phyloP scores from a whole-genome alignment of 1,284 basidiomycete species.

The Leccinum glutinopallens region DNA sequence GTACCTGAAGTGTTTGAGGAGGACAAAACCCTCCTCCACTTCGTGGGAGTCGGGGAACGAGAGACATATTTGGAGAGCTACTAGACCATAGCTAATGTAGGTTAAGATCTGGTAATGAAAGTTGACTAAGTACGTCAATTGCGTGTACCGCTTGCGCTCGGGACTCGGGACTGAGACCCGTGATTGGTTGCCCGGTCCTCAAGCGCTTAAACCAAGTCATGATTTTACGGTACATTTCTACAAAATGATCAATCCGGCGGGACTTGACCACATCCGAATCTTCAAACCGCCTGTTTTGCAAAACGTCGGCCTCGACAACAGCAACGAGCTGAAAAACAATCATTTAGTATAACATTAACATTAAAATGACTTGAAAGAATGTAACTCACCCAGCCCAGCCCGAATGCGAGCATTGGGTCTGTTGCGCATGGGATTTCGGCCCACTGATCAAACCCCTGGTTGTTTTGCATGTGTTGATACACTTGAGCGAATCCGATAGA shows the following conservation, averaged over 20 bases:
- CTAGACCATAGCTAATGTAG: neutral
- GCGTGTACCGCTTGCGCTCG: neutral
- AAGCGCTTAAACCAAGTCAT: neutral
- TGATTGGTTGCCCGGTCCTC: neutral
- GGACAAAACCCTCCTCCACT: too few species aligned
- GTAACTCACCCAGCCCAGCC: neutral
- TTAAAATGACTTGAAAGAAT: too few species aligned
- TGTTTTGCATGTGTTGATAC: neutral
- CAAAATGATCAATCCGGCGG: too few species aligned
- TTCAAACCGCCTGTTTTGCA: too few species aligned
- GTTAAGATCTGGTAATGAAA: neutral
- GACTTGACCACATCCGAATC: too few species aligned
- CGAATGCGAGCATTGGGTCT: neutral
- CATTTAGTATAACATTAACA: too few species aligned
- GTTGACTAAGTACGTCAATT: neutral
- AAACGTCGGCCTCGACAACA: too few species aligned
- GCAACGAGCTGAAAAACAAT: too few species aligned
- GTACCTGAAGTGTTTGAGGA: too few species aligned
- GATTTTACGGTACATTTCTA: neutral
- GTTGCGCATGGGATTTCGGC: neutral
- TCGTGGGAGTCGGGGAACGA: too few species aligned
- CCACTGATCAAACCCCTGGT: neutral
- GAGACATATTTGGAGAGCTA: too few species aligned
- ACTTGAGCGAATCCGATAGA: neutral
- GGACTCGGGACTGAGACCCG: neutral